Evolutionary conservation across 495 filamentous ascomycete species (phyloP).

Genomic region (Mytilinidion resinicola): DNA sequence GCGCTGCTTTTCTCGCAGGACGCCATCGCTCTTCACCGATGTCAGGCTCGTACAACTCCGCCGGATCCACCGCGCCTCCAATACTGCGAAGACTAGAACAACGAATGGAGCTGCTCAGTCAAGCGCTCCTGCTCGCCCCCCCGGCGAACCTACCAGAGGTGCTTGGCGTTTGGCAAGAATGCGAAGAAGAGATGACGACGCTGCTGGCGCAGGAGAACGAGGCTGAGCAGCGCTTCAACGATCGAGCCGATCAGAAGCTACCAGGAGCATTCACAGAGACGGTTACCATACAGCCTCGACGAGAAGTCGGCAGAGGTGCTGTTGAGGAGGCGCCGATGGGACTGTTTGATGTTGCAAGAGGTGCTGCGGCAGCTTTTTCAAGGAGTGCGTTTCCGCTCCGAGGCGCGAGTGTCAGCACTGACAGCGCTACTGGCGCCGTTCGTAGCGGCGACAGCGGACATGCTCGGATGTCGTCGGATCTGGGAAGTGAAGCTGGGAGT

Average conservation of each 20-base stretch:
- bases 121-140: constrained; percentile 76
- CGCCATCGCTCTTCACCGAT: constrained; percentile 55
- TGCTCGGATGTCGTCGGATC: constrained; percentile 9
- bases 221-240: constrained; percentile 57
- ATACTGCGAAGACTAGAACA: constrained; percentile 64
- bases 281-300: constrained; percentile 31
- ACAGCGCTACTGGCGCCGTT: neutral
- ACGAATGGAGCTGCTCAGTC: constrained; percentile 83
- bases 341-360: constrained; percentile 84
- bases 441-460: constrained; percentile 6
- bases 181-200: constrained; percentile 75
- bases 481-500: constrained; percentile 27
- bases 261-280: constrained; percentile 57
- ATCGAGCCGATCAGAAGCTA: constrained; percentile 40
- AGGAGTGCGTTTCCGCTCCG: constrained; percentile 55
- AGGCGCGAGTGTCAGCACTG: constrained; percentile 19
- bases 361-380: constrained; percentile 67
- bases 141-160: constrained; percentile 74
- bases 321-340: constrained; percentile 81
- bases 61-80: constrained; percentile 40
- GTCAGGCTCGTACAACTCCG: constrained; percentile 38
- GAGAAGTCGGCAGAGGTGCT: constrained; percentile 33
- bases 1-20: constrained; percentile 82
- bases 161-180: constrained; percentile 72
- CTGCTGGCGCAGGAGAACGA: constrained; percentile 64